These are phyloP conservation scores for Acidomyces sp. DNA, from an alignment of 495 filamentous ascomycete genomes.

Conservation along the genomic window DNA sequence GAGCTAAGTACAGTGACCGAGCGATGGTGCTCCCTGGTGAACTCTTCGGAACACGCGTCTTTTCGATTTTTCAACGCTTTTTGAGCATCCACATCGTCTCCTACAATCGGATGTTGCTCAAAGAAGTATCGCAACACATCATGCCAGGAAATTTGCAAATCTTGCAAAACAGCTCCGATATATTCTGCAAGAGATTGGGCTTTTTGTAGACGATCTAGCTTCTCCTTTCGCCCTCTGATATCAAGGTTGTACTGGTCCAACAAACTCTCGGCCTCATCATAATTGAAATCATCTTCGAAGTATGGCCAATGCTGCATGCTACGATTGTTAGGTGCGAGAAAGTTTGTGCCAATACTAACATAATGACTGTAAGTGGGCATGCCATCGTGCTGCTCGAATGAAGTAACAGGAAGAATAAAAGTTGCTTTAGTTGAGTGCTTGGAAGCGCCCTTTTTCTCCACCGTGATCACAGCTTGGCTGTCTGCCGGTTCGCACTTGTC, in stretches of 20 bases:
- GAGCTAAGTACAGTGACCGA: constrained; percentile 18
- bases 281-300: constrained; percentile 22
- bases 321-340: constrained; percentile 23
- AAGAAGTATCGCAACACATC: constrained; percentile 23
- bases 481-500: constrained; percentile 2
- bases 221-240: constrained; percentile 4
- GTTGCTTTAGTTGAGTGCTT: no score
- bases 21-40: constrained; percentile 23
- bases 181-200: constrained; percentile 15
- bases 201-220: constrained; percentile 8
- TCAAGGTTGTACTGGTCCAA: constrained; percentile 13
- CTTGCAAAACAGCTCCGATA: constrained; percentile 19
- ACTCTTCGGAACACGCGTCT: constrained; percentile 25
- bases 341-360: constrained; percentile 19
- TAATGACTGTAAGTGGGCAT: constrained; percentile 19
- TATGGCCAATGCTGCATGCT: constrained; percentile 24
- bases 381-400: no score
- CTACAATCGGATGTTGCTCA: constrained; percentile 6
- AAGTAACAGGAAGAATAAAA: no score
- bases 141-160: constrained; percentile 21
- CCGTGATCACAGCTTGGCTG: background rate
- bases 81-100: background rate
- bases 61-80: constrained; percentile 11
- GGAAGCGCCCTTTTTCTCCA: background rate
- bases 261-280: constrained; percentile 9